Conservation (phyloP, 75 land plant species). For the Gnetum montanum region DNA sequence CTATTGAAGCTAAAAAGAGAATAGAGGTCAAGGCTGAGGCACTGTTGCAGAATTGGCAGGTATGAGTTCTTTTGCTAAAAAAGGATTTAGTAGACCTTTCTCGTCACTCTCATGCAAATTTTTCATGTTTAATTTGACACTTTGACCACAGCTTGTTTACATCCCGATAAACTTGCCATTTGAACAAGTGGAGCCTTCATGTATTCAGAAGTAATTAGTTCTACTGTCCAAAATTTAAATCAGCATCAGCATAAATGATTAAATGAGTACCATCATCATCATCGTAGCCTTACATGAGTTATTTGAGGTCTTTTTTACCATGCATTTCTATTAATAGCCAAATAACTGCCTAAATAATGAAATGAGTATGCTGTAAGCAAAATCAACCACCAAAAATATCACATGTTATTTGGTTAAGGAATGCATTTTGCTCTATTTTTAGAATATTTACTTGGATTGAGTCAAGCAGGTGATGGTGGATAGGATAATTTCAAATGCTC, state of each 20-base stretch:
- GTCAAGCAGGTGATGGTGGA: constrained; percentile 27
- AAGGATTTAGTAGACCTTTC: neutral
- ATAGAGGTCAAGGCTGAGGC: constrained; percentile 24
- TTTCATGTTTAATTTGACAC: neutral
- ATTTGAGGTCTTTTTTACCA: no score
- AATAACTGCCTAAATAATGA: no score
- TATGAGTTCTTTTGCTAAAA: neutral
- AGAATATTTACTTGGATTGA: neutral
- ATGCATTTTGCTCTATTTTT: neutral
- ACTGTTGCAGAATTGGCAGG: constrained; percentile 19
- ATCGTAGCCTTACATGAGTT: no score
- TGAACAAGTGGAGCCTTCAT: no score
- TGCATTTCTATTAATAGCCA: no score
- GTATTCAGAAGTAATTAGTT: no score
- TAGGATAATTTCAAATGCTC: constrained; percentile 23
- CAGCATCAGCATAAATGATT: no score
- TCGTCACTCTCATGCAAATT: neutral
- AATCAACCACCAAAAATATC: no score
- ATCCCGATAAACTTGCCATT: neutral
- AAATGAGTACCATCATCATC: no score
- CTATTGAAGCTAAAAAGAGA: constrained; percentile 19
- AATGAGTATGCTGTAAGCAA: no score
- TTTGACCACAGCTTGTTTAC: neutral
- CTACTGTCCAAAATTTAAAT: no score
- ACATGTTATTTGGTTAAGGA: neutral